A percentile compares a stretch with the other conserved stretches of the same genome.
phyloP scores from a whole-genome alignment of 352 stramenopile genomes.

The Elongisporangium anandrum region DNA sequence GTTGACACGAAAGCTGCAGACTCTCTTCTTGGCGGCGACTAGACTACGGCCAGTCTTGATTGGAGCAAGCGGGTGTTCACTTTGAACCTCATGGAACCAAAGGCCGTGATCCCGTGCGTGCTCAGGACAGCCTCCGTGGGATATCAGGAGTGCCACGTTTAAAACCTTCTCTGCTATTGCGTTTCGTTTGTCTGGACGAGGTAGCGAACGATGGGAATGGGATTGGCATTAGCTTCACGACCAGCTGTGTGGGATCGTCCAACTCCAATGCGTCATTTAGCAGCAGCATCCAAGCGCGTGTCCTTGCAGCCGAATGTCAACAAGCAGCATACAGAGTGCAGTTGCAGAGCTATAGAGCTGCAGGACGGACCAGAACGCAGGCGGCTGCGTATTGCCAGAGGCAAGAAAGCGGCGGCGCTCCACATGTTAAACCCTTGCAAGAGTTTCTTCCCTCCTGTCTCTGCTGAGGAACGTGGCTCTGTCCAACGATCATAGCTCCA shows the following conservation, averaged over 20 bases:
- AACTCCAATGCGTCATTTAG: neutral
- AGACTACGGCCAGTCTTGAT: too few species aligned
- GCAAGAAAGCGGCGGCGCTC: neutral
- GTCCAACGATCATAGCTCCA: too few species aligned
- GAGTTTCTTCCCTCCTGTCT: neutral
- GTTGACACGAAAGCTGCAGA: too few species aligned
- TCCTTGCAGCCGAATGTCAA: neutral
- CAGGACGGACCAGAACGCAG: neutral
- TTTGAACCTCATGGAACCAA: neutral
- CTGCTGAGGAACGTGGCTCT: neutral
- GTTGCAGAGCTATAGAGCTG: neutral
- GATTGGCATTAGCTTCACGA: neutral
- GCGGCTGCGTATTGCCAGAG: neutral
- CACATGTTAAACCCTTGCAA: neutral
- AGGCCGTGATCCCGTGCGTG: neutral
- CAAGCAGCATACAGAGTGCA: neutral
- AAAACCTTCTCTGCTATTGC: neutral
- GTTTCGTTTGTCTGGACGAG: neutral
- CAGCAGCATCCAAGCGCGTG: neutral
- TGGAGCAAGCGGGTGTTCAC: too few species aligned
- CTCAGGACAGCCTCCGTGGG: neutral
- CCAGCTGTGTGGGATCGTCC: neutral
- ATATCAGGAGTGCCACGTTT: neutral
- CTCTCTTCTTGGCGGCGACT: too few species aligned
- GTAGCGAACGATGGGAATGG: neutral